phyloP scores from a whole-genome alignment of 176 grass and related monocot genomes.

The Puccinellia tenuiflora region DNA sequence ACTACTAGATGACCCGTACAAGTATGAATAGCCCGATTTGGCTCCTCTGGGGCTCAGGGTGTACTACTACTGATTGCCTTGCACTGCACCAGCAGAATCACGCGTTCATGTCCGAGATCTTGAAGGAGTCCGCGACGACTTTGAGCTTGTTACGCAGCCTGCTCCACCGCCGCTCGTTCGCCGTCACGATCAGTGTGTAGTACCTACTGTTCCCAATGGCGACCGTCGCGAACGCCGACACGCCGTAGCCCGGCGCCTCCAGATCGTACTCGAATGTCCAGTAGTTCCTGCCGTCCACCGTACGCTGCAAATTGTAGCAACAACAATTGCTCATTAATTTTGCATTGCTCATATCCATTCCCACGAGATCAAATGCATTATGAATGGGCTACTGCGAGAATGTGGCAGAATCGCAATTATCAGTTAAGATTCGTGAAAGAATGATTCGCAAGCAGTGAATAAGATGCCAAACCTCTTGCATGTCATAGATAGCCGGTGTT shows the following conservation, averaged over 20 bases:
- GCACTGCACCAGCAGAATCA: conserved; percentile 3
- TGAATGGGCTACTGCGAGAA: background rate
- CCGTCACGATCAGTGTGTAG: conserved; percentile 86
- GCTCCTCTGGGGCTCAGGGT: background rate
- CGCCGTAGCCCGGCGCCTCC: conserved; percentile 52
- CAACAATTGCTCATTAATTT: background rate
- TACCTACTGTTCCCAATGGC: conserved; percentile 80
- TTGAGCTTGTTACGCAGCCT: conserved; percentile 73
- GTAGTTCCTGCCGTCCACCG: conserved; percentile 88
- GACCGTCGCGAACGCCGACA: conserved; percentile 79
- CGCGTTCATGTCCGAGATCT: conserved; percentile 38
- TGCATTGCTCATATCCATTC: background rate
- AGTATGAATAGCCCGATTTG: background rate
- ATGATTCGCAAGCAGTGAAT: background rate
- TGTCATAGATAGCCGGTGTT: conserved; percentile 64
- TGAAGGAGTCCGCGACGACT: conserved; percentile 89
- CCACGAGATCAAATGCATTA: background rate
- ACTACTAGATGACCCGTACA: background rate
- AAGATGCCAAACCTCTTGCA: conserved; percentile 62
- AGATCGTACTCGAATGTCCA: conserved; percentile 98
- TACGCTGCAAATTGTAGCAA: conserved; percentile 41
- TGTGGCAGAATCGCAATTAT: background rate
- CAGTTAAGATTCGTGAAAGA: background rate
- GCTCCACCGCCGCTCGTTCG: conserved; percentile 84
- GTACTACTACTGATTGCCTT: background rate